phyloP scores from a whole-genome alignment of 164 flowering plant genomes.

The Magnolia sinica region DNA sequence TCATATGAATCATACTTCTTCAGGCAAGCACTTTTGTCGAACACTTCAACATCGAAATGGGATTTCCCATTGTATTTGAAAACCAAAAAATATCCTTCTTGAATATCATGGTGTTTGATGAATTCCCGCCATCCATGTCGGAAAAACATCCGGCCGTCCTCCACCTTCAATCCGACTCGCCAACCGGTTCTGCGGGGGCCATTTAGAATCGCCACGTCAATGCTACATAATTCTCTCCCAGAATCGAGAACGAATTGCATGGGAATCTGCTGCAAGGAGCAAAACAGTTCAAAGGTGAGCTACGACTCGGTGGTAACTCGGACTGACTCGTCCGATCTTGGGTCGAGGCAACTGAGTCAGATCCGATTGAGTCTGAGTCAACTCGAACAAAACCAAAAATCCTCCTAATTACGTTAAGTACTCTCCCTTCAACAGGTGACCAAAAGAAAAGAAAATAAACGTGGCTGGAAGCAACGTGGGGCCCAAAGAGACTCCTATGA shows the following conservation, averaged over 20 bases:
- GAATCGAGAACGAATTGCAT: slow-evolving; percentile 6
- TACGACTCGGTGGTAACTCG: no score
- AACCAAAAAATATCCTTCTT: slow-evolving; percentile 50
- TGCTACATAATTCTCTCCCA: slow-evolving; percentile 25
- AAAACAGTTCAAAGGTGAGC: no score
- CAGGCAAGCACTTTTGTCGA: slow-evolving; percentile 57
- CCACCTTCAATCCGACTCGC: slow-evolving; percentile 36
- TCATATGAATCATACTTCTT: slow-evolving; percentile 29
- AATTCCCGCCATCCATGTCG: slow-evolving; percentile 51
- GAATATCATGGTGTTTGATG: slow-evolving; percentile 44
- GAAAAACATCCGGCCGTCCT: slow-evolving; percentile 27
- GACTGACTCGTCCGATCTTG: no score
- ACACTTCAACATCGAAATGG: slow-evolving; percentile 51
- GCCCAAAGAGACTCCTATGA: no score
- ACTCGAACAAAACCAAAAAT: no score
- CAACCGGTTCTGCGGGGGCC: slow-evolving; percentile 63
- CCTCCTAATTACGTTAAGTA: no score
- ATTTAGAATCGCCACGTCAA: slow-evolving; percentile 19
- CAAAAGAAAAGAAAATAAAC: no score
- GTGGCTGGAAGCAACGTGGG: no score
- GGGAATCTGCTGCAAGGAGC: no score
- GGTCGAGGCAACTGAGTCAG: no score
- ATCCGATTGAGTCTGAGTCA: no score
- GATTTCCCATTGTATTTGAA: slow-evolving; percentile 57
- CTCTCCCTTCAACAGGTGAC: no score